Percentiles rank a stretch among this genome's conserved stretches.
Evolutionary conservation across 306 rosid species (phyloP).

Genomic region (Arachis stenosperma): DNA sequence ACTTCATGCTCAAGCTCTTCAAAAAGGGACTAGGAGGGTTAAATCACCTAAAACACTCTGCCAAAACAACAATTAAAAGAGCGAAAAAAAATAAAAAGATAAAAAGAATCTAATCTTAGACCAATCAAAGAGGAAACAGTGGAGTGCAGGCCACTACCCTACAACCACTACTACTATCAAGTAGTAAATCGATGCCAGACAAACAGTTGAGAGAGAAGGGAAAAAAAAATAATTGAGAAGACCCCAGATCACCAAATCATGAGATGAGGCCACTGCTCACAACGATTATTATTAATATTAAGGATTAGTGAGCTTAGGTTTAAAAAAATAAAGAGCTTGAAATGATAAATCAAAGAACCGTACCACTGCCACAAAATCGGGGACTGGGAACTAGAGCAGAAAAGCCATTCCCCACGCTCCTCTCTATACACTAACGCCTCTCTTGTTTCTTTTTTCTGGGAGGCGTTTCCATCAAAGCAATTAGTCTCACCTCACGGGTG

Average conservation of each 20-base stretch:
- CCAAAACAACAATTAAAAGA: conserved; percentile 36
- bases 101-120: conserved; percentile 30
- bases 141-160: conserved; percentile 24
- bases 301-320: background rate
- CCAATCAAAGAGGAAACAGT: conserved; percentile 50
- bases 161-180: conserved; percentile 1
- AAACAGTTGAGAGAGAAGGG: conserved; percentile 28
- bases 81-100: background rate
- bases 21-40: conserved; percentile 23
- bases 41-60: conserved; percentile 46
- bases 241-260: conserved; percentile 37
- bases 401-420: conserved; percentile 48
- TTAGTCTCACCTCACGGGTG: background rate
- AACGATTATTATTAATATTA: too few relatives aligned
- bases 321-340: conserved; percentile 10
- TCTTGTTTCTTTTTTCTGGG: conserved; percentile 46
- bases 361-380: conserved; percentile 36
- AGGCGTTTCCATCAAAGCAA: conserved; percentile 40
- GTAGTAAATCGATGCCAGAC: conserved; percentile 36
- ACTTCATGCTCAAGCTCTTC: conserved; percentile 55
- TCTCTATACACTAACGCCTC: conserved; percentile 29
- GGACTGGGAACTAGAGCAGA: conserved; percentile 28
- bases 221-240: conserved; percentile 35
- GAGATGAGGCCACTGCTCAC: background rate
- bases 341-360: conserved; percentile 42